These are phyloP conservation scores for Penicillium sp. DNA, from an alignment of 2,329 filamentous ascomycete species.

Conservation along the genomic window DNA sequence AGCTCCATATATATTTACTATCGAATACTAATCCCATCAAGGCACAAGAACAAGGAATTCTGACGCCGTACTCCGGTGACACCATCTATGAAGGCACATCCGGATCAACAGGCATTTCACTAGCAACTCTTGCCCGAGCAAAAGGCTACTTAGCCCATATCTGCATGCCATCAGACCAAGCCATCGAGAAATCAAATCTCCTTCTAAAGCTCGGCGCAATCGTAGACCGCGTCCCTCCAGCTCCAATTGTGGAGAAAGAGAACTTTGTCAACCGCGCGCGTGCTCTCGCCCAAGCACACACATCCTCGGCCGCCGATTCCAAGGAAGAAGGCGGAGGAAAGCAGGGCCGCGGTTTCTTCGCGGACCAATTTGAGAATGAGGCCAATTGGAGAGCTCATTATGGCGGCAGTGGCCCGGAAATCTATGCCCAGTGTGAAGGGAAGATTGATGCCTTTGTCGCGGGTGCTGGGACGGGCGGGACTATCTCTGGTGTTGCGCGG, in stretches of 20 bases:
- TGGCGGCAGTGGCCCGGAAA: conserved; percentile 84
- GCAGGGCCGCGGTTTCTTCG: conserved; percentile 80
- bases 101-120: conserved; percentile 92
- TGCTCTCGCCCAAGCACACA: conserved; percentile 75
- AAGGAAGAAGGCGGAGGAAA: neutral
- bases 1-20: neutral
- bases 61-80: conserved; percentile 81
- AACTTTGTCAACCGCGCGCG: conserved; percentile 96
- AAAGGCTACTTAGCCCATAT: conserved; percentile 31
- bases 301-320: conserved; percentile 45
- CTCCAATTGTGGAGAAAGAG: conserved; percentile 87
- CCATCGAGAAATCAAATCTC: conserved; percentile 84
- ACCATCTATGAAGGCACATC: conserved; percentile 98
- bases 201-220: conserved; percentile 85
- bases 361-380: conserved; percentile 91
- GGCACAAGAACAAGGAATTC: conserved; percentile 76
- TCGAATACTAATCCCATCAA: conserved; percentile 28
- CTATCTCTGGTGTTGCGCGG: conserved; percentile 82
- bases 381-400: conserved; percentile 90
- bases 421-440: conserved; percentile 76
- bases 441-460: conserved; percentile 84
- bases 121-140: conserved; percentile 57
- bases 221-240: conserved; percentile 89
- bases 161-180: conserved; percentile 94
- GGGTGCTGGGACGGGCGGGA: conserved; percentile 92